phyloP scores from a whole-genome alignment of 176 grass and related monocot species.

The Coix lacrymajobi region DNA sequence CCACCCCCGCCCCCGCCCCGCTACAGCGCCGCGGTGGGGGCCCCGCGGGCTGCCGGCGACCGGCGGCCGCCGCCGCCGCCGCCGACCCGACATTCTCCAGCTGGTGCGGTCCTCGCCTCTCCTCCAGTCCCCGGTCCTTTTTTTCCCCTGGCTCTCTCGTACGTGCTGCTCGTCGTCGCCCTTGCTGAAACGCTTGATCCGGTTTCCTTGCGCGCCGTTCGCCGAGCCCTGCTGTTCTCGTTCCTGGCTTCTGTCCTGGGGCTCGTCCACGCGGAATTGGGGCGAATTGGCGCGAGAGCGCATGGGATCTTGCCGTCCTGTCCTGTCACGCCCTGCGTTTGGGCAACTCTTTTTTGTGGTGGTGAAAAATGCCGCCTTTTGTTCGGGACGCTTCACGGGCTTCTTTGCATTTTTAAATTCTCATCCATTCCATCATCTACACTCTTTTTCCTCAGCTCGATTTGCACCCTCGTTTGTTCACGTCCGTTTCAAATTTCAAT shows the following conservation, averaged over 20 bases:
- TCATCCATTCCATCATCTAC: background rate
- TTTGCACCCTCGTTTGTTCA: background rate
- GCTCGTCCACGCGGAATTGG: constrained; percentile 8
- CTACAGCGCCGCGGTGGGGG: constrained; percentile 32
- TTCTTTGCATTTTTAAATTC: background rate
- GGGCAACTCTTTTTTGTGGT: background rate
- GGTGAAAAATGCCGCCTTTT: background rate
- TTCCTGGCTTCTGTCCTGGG: background rate
- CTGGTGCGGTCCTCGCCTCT: background rate
- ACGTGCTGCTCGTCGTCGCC: background rate
- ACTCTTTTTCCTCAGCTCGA: background rate
- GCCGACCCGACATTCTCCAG: background rate
- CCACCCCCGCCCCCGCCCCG: background rate
- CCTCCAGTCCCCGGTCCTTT: background rate
- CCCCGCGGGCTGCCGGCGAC: constrained; percentile 13
- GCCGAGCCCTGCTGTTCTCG: background rate
- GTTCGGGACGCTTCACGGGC: background rate
- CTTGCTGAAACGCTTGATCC: constrained; percentile 17
- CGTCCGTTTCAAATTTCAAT: background rate
- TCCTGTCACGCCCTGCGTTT: background rate
- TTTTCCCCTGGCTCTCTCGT: background rate
- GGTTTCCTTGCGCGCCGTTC: background rate
- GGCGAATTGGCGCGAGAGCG: constrained; percentile 6
- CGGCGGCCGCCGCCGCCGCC: background rate
- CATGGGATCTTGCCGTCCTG: constrained; percentile 20